Percentiles rank a stretch among this genome's conserved stretches.
Evolutionary conservation across 495 filamentous ascomycete species (phyloP).

Genomic region (Penicillium goetzii): DNA sequence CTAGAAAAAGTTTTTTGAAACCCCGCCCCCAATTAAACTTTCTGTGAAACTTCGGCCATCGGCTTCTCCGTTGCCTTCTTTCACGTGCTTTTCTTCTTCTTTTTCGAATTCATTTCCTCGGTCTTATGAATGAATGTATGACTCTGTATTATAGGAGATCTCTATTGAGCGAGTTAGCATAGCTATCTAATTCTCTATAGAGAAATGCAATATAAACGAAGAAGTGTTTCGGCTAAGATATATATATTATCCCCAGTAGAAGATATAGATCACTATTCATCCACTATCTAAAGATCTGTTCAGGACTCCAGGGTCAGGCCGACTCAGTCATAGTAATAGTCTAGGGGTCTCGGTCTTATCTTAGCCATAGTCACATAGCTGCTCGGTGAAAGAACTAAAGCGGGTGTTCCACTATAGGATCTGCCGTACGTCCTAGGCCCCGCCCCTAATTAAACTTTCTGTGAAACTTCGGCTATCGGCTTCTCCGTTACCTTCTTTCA

Average conservation of each 20-base stretch:
- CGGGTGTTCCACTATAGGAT: neutral
- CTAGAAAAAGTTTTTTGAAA: constrained; percentile 2
- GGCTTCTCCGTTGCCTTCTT: neutral
- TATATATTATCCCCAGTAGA: neutral
- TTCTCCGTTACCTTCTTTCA: too few relatives aligned
- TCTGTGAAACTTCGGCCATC: neutral
- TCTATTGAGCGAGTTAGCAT: too few relatives aligned
- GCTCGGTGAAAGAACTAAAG: neutral
- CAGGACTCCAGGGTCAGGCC: too few relatives aligned
- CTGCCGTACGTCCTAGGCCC: neutral
- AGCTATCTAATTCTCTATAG: neutral
- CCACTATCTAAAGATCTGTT: neutral
- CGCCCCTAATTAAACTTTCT: too few relatives aligned
- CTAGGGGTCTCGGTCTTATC: neutral
- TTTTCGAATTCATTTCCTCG: neutral
- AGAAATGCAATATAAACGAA: neutral
- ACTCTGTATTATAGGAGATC: too few relatives aligned
- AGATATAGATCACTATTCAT: neutral
- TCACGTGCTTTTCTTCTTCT: neutral
- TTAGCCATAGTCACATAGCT: neutral
- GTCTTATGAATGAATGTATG: neutral
- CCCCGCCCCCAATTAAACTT: constrained; percentile 3
- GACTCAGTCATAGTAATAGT: neutral
- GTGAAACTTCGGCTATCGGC: too few relatives aligned
- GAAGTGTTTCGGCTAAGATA: neutral